Evolutionary conservation across 257 asterid species (phyloP), one percentile per base, ranked within the genome.

Genomic region (Scutellaria baicalensis): DNA sequence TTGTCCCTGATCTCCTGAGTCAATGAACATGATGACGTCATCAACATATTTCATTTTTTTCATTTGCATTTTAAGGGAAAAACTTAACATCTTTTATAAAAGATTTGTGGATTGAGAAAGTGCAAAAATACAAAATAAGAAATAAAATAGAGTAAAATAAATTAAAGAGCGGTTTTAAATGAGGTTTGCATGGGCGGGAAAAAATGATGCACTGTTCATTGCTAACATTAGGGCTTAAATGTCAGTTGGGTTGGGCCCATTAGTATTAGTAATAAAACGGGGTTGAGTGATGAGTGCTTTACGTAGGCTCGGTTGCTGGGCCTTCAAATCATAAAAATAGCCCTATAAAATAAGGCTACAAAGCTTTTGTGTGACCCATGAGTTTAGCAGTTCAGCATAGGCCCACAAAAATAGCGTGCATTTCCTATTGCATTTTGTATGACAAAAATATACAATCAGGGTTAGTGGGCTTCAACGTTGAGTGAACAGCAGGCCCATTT

Each of bases 111-210:
- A 2, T 39, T 21, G 12, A 21, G 23, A 54, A 4, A 2, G 9
- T 3, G 4, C n/a, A 5, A 27, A 23, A 5, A 6, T 1, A 21
- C 63, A 69, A 36, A 21, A 36, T 7, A n/a, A n/a, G 1, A n/a
- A n/a, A 59, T 21, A 40, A 60, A 39, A 42, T 67, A 50, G 18
- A 31, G 1, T 42, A 10, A 43, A 52, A 65, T 45, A 55, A 44
- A 70, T 59, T 45, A 42, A 45, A 33, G 63, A 16, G 51, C 59
- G 71, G 76, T 64, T 77, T 78, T 72, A 69, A 82, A 71, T 23
- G 51, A 42, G 62, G 18, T 27, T 39, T 21, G 74, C 66, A 52
- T 75, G 64, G 82, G 84, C 84, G 84, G 86, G 86, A 78, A 82
- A 76, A 13, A 69, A 14, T 48, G 33, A 27, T 17, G 13, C 56